Evolutionary conservation across 495 filamentous ascomycete genomes (phyloP), one percentile per base, ranked within the genome.

Genomic region (Penicillium steckii): DNA sequence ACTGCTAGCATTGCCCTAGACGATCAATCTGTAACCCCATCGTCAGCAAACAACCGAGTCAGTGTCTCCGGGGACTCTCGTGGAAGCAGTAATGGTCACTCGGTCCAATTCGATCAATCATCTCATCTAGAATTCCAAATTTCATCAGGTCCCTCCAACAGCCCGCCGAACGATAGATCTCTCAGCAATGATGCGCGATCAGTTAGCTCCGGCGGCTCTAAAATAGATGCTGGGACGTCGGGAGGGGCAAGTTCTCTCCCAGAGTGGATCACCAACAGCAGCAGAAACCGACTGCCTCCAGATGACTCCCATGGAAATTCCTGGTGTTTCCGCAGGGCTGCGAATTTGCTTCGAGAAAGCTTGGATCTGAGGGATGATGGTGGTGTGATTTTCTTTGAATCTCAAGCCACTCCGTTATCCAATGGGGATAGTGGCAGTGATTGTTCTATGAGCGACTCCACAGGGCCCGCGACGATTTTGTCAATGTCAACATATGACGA

Each of bases 361-460:
- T 68, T 84, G 8, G 79, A 81, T 44, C 40, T 85, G 7, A 71
- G 70, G 23, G 58, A 57, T 1, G 69, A 76, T 30, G 77, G 81
- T 3, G 82, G 80, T 8, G 77, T 81, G 10, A 72, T 81, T 2
- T 84, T 84, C 54, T 67, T 80, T n/a, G 80, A 75, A 32, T 64
- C 66, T 7, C 67, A 61, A 27, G 70, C 64, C 30, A 60, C 27
- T n/a, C 64, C 67, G 4, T 48, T 63, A 8, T 25, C 64, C 8
- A 68, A 70, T 35, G 40, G 51, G 1, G 71, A 74, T n/a, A 61
- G 56, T 18, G 69, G 59, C 9, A 70, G 68, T 27, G 71, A 72
- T 45, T 61, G 56, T 13, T 68, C 67, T 10, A 40, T 42, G 3
- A 55, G 44, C 8, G 68, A 72, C 8, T 52, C 40, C 3, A 56